Evolutionary conservation across 2,329 filamentous ascomycete species (phyloP).

Genomic region (Tolypocladium paradoxum): DNA sequence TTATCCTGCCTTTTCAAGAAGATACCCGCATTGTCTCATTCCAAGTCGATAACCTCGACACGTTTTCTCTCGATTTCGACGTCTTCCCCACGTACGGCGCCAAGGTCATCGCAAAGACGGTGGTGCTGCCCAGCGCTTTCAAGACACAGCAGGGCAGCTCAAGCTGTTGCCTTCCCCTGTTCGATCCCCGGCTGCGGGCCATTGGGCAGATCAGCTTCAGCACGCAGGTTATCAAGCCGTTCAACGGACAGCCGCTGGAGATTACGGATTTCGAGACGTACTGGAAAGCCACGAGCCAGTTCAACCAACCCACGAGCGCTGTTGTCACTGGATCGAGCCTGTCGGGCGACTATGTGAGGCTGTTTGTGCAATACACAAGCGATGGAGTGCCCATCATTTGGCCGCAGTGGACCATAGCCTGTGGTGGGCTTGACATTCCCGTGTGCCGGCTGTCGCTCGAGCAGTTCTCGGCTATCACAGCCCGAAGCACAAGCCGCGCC

Average conservation of each 20-base stretch:
- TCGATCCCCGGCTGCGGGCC: slow-evolving; percentile 80
- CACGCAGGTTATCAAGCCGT: slow-evolving; percentile 94
- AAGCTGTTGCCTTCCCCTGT: slow-evolving; percentile 75
- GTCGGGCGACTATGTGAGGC: slow-evolving; percentile 85
- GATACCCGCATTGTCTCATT: slow-evolving; percentile 90
- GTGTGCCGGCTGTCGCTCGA: slow-evolving; percentile 67
- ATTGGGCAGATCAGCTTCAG: slow-evolving; percentile 93
- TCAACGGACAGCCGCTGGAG: slow-evolving; percentile 81
- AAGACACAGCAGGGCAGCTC: slow-evolving; percentile 63
- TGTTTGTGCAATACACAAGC: slow-evolving; percentile 85
- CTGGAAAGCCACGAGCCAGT: slow-evolving; percentile 95
- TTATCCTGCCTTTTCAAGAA: slow-evolving; percentile 91
- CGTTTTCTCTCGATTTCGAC: slow-evolving; percentile 92
- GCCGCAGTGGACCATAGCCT: slow-evolving; percentile 70
- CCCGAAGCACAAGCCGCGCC: slow-evolving; percentile 27
- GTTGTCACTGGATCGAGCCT: slow-evolving; percentile 92
- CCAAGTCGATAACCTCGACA: slow-evolving; percentile 86
- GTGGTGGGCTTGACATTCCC: slow-evolving; percentile 69
- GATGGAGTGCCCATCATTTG: slow-evolving; percentile 82
- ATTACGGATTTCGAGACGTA: slow-evolving; percentile 98
- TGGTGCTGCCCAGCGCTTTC: slow-evolving; percentile 82
- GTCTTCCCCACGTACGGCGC: slow-evolving; percentile 96
- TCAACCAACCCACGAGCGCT: slow-evolving; percentile 69
- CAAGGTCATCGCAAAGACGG: slow-evolving; percentile 92
- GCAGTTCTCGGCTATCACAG: slow-evolving; percentile 52